phyloP scores from a whole-genome alignment of 371 early-diverging fungal genomes.

The Saksenaea vasiformis region DNA sequence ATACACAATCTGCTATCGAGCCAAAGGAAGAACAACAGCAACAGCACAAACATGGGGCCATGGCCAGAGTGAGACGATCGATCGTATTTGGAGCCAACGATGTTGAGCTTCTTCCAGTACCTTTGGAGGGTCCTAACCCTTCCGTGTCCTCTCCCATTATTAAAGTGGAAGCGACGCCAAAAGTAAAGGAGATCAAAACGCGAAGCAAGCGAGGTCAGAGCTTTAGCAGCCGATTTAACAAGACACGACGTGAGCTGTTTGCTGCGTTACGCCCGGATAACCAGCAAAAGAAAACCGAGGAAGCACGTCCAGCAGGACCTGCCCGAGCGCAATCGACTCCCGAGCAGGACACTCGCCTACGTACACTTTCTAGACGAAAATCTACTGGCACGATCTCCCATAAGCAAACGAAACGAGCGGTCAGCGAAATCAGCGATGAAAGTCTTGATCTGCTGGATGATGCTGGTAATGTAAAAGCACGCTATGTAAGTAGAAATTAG shows the following conservation, averaged over 20 bases:
- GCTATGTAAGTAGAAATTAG: constrained; percentile 21
- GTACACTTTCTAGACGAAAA: constrained; percentile 17
- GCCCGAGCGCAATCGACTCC: not conserved
- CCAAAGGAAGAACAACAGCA: not conserved
- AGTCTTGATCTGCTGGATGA: constrained; percentile 11
- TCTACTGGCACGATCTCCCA: constrained; percentile 18
- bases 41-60: not conserved
- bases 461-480: constrained; percentile 16
- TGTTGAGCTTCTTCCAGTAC: not conserved
- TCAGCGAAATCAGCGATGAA: constrained; percentile 6
- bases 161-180: not conserved
- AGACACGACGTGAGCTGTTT: not conserved
- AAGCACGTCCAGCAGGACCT: constrained; percentile 6
- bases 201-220: not conserved
- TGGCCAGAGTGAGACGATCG: not conserved
- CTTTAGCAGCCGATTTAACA: constrained; percentile 2
- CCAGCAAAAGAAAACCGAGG: not conserved
- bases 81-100: not conserved
- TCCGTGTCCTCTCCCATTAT: constrained; percentile 6
- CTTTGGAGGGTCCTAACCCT: not conserved
- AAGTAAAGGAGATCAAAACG: not conserved
- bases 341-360: not conserved
- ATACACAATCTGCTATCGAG: not conserved
- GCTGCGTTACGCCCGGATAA: not conserved
- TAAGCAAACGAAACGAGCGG: not conserved